Conservation (phyloP, 192 early-diverging fungal genomes). For the Entomortierella parvispora region DNA sequence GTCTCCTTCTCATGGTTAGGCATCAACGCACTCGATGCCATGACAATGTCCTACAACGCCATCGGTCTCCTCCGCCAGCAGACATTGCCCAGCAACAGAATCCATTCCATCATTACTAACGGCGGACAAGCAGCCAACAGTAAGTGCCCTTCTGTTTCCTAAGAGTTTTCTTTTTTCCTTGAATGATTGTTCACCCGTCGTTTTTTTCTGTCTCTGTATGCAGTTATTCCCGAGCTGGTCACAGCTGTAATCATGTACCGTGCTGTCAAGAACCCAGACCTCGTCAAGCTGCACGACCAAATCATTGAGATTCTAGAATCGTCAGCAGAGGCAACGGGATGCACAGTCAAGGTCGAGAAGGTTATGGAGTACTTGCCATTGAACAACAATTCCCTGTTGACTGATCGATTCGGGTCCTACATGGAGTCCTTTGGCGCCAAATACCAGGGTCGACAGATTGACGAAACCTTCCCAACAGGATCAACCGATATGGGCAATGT, state of each 20-base stretch:
- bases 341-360: constrained; percentile 60
- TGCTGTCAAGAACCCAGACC: constrained; percentile 61
- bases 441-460: constrained; percentile 37
- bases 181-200: constrained; percentile 1
- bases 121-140: constrained; percentile 70
- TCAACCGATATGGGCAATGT: constrained; percentile 84
- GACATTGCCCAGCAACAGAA: constrained; percentile 69
- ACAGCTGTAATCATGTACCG: constrained; percentile 69
- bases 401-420: constrained; percentile 56
- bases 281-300: constrained; percentile 63
- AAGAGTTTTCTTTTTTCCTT: not conserved
- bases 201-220: too few relatives aligned
- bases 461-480: constrained; percentile 52
- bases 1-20: constrained; percentile 38
- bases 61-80: constrained; percentile 81
- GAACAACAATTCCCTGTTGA: constrained; percentile 67
- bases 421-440: constrained; percentile 58
- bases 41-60: constrained; percentile 69
- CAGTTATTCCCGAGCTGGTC: constrained; percentile 76
- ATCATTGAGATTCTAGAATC: constrained; percentile 68
- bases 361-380: constrained; percentile 52
- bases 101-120: constrained; percentile 85
- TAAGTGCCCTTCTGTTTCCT: constrained; percentile 7
- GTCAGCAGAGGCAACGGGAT: constrained; percentile 76
- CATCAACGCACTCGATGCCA: constrained; percentile 85